Evolutionary conservation across 208 protist species (phyloP), one percentile per base, ranked within the genome.

Genomic region (Leishmania tropica): DNA sequence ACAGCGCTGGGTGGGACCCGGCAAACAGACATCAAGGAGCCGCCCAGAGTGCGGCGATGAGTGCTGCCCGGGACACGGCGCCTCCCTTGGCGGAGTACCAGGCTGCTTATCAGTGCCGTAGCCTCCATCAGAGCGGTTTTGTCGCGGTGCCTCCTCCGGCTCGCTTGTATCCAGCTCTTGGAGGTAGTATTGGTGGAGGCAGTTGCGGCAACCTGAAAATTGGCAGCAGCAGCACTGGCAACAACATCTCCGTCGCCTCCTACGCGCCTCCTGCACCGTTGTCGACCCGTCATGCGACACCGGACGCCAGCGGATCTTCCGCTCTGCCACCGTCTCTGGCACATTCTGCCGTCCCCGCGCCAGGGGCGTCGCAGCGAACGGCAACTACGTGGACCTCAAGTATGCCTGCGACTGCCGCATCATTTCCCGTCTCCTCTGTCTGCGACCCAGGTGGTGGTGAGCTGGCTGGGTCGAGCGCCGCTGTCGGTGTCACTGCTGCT

Each of bases 61-160:
- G 62, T 45, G 60, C 60, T 42, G 64, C 60, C 8, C 76, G 76
- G 7, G 76, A 80, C 62, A 65, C 64, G 47, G 76, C 76, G 19
- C 76, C 76, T 31, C 64, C 76, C 28, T 65, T 73, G 62, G 62
- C 8, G 28, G 62, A 80, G 47, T 80, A 80, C 8, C 60, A 48
- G 40, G 76, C 76, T n/a, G 62, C 72, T 1, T 80, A 80, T 72
- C 65, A 75, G 47, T 56, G 75, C 37, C 21, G 75, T 45, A 19
- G n/a, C 31, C 2, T 40, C 40, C 62, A 53, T 37, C 40, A 45
- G 19, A 72, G 31, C 64, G 64, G 45, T 53, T 35, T 72, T n/a
- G 28, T 13, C 62, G 11, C 62, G 42, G 35, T 11, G 11, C 47
- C 76, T 53, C 76, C 76, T 24, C 60, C 76, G 6, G 48, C 76